Evolutionary conservation across 495 filamentous ascomycete genomes (phyloP), one percentile per base, ranked within the genome.

Genomic region (Talaromyces wortmannii): DNA sequence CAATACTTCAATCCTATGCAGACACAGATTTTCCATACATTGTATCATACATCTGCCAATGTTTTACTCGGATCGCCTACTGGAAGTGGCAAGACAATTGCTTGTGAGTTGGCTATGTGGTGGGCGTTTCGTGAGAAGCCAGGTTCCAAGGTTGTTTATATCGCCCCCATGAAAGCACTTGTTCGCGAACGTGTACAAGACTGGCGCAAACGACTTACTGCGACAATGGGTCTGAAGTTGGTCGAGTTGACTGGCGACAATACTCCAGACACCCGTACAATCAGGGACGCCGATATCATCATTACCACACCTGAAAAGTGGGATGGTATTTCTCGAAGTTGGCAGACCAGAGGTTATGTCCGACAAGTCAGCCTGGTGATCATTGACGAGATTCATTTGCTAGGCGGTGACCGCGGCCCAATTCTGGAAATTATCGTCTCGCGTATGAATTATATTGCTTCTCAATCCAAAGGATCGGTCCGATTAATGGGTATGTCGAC

Each of bases 361-460:
- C 86, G 88, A 45, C 88, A 96, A 73, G 95, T 99, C 44, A 90
- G 90, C 56, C 76, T 97, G 33, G 95, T 99, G 45, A 96, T 99
- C 62, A 97, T 99, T 63, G 94, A 99, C 68, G 94, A 99, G 72
- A 97, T 99, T 55, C 94, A 99, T 71, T 72, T 99, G 32, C 80
- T 99, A 10, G 94, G 95, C 31, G 92, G 95, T 55, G 94, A 97
- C 66, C 84, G 94, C 66, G 94, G 94, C 12, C 94, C 94, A 0
- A 97, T 97, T 80, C 78, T 99, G 13, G 94, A 99, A 74, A 99
- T 99, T 60, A 99, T 99, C 63, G 94, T 99, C 7, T 96, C 91
- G 13, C 84, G 94, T 61, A 99, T 97, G 94, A 97, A 97, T 62
- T 99, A 97, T 66, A 99, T 99, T 64, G 95, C 94, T 4, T 87